Conservation (phyloP, 371 early-diverging fungal genomes). For the Circinella minor region DNA sequence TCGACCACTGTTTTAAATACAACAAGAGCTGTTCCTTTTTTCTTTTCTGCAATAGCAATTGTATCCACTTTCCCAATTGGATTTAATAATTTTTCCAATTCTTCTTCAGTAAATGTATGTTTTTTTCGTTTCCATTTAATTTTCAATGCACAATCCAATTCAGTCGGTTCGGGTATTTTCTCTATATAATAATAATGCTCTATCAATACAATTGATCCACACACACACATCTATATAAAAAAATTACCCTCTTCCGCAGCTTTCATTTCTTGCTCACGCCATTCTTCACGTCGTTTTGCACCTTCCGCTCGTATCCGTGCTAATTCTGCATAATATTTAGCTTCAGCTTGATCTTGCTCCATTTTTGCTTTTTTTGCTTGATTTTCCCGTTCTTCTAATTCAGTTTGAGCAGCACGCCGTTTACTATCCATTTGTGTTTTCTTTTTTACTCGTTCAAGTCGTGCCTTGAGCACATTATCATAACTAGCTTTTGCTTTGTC, state of each 20-base stretch:
- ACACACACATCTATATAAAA: neutral
- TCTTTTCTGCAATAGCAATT: conserved; percentile 39
- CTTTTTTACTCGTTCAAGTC: conserved; percentile 47
- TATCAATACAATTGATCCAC: neutral
- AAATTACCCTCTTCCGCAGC: neutral
- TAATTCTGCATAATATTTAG: conserved; percentile 45
- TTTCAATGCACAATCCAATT: conserved; percentile 48
- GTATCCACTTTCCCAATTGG: conserved; percentile 42
- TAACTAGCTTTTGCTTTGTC: conserved; percentile 39
- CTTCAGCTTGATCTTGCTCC: conserved; percentile 46
- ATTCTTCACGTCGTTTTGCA: conserved; percentile 46
- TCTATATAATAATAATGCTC: neutral
- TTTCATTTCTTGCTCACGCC: conserved; percentile 32
- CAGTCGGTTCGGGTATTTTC: conserved; percentile 36
- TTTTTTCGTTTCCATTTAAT: conserved; percentile 55
- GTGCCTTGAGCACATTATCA: conserved; percentile 44
- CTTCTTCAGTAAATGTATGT: conserved; percentile 35
- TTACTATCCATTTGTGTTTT: conserved; percentile 53
- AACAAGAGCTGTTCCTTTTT: conserved; percentile 45
- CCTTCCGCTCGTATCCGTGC: conserved; percentile 49
- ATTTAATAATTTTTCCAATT: conserved; percentile 27
- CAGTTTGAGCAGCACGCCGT: conserved; percentile 44
- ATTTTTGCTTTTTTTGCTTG: conserved; percentile 41
- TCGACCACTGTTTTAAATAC: conserved; percentile 50
- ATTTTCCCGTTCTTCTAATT: conserved; percentile 48